Evolutionary conservation across 345 rosid species (phyloP), one percentile per base, ranked within the genome.

Genomic region (Euphorbia lathyris): DNA sequence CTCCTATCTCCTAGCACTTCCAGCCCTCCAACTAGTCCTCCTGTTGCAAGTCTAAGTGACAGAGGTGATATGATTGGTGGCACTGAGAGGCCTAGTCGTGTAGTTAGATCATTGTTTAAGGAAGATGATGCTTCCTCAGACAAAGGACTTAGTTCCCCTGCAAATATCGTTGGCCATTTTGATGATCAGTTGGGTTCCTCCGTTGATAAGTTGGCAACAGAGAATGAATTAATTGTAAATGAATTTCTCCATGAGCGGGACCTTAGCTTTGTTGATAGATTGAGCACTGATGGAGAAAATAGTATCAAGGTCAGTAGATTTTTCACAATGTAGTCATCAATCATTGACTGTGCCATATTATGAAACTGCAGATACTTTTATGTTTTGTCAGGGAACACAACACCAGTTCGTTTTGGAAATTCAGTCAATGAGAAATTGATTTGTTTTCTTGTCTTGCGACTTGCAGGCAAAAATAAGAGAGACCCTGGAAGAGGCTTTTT

Each of bases 401-500:
- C 27, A 12, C 16, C n/a, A 30, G 67, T 14, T 53, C 10, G 16
- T 9, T 63, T 25, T 34, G 38, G 38, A 34, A 34, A 34, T 34
- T 40, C 6, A 14, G 52, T 48, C 30, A 26, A 56, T 26, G 60
- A 23, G 32, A 57, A 58, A 50, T 40, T 71, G 16, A 64, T 40
- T 58, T 58, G 30, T 58, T 66, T 45, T 19, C 30, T 60, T 57
- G 40, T 64, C 32, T 68, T 36, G 23, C 22, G 27, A 32, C 59
- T 72, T 74, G 71, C 84, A 95, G 97, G 86, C 61, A 22, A 86
- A 77, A 83, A 77, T 92, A 73, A 87, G 84, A 79, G 84, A 85
- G 76, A 84, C 87, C 30, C 88, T 95, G 92, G 97, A 90, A 82
- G 80, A 76, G 62, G 97, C 93, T 71, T 95, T 95, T 79, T 95